These are phyloP conservation scores for Monosporascus sp. DNA, from an alignment of 2,329 filamentous ascomycete species.

Conservation along the genomic window DNA sequence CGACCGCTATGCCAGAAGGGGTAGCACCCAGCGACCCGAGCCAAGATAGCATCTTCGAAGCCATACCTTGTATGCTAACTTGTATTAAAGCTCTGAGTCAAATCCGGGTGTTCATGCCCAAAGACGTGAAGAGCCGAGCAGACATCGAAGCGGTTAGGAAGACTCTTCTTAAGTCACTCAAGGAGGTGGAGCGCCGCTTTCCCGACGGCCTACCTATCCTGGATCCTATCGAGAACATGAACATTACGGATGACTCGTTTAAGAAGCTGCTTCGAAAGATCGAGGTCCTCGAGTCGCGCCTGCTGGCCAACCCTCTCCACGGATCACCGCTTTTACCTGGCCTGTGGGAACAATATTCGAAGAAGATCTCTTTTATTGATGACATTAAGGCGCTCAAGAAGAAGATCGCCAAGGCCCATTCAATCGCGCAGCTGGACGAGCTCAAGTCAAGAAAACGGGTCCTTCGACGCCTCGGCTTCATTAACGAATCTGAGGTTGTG, in stretches of 20 bases:
- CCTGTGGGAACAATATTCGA: slow-evolving; percentile 80
- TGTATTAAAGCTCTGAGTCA: slow-evolving; percentile 82
- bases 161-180: slow-evolving; percentile 59
- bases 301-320: slow-evolving; percentile 86
- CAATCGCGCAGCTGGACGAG: slow-evolving; percentile 89
- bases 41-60: slow-evolving; percentile 67
- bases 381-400: slow-evolving; percentile 88
- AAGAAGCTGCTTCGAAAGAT: slow-evolving; percentile 94
- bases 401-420: slow-evolving; percentile 76
- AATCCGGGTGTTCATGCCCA: slow-evolving; percentile 75
- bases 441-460: slow-evolving; percentile 95
- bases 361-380: slow-evolving; percentile 68
- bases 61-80: slow-evolving; percentile 79
- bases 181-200: slow-evolving; percentile 81
- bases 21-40: slow-evolving; percentile 56
- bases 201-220: slow-evolving; percentile 85
- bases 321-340: slow-evolving; percentile 78
- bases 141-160: slow-evolving; percentile 64
- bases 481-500: slow-evolving; percentile 91
- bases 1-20: slow-evolving; percentile 54
- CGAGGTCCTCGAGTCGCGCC: slow-evolving; percentile 86
- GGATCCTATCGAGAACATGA: slow-evolving; percentile 95
- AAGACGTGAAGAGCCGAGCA: slow-evolving; percentile 63
- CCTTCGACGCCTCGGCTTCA: slow-evolving; percentile 86
- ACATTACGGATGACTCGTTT: slow-evolving; percentile 85